phyloP scores from a whole-genome alignment of 495 filamentous ascomycete genomes.

The Penicillium parvum region DNA sequence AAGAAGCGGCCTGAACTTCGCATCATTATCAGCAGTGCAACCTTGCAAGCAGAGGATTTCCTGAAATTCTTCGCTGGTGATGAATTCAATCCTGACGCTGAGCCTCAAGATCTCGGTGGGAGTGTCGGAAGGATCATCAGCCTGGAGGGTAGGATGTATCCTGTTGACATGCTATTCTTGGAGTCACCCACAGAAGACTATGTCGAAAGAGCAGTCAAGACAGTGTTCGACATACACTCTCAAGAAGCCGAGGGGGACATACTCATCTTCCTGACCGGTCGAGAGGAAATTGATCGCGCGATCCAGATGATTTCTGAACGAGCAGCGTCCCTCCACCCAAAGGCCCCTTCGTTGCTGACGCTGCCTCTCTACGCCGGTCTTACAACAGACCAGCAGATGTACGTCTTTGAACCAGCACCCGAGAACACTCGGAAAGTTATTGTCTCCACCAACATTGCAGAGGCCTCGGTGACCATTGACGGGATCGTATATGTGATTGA shows the following conservation, averaged over 20 bases:
- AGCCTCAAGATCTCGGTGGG: conserved; percentile 37
- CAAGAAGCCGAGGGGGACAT: conserved; percentile 84
- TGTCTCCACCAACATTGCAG: conserved; percentile 93
- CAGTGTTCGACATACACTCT: conserved; percentile 90
- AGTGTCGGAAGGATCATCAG: conserved; percentile 72
- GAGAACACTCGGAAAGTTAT: conserved; percentile 87
- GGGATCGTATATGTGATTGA: conserved; percentile 92
- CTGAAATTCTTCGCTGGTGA: conserved; percentile 70
- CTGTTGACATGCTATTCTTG: conserved; percentile 84
- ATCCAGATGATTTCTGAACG: conserved; percentile 77
- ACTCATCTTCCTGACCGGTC: conserved; percentile 84
- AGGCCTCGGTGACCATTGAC: conserved; percentile 92
- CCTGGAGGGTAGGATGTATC: conserved; percentile 86
- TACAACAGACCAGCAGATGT: conserved; percentile 84
- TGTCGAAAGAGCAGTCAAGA: conserved; percentile 78
- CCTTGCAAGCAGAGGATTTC: conserved; percentile 87
- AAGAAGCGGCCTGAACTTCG: conserved; percentile 77
- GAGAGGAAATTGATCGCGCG: conserved; percentile 86
- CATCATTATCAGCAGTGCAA: conserved; percentile 91
- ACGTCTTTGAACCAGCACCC: conserved; percentile 83
- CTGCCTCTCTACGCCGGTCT: conserved; percentile 88
- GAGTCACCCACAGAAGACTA: conserved; percentile 82
- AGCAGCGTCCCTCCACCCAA: conserved; percentile 65
- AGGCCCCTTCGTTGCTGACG: conserved; percentile 64
- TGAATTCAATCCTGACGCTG: conserved; percentile 32